Conservation (phyloP, 768 basidiomycete species). For the Sporobolomyces pararoseus region DNA sequence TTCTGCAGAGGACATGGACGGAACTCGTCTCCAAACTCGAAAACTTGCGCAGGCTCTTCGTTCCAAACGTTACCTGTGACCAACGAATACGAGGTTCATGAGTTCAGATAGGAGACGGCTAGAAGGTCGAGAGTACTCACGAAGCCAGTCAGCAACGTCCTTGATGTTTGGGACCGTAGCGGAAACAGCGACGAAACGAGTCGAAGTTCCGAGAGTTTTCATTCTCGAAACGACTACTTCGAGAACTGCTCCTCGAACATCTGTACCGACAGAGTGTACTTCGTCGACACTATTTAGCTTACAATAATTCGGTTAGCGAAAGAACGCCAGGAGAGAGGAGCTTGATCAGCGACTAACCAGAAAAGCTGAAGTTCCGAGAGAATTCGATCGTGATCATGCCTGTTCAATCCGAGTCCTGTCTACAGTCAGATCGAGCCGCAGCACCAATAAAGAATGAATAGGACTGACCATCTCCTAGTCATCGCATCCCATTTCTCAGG, state of each 20-base stretch:
- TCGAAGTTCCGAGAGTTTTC: conserved; percentile 65
- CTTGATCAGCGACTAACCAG: conserved; percentile 18
- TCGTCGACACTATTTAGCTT: conserved; percentile 50
- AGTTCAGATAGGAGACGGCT: neutral
- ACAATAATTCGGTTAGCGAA: neutral
- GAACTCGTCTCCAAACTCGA: conserved; percentile 90
- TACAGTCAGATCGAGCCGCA: conserved; percentile 1
- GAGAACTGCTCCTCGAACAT: conserved; percentile 81
- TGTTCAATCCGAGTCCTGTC: neutral
- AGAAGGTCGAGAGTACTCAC: too few species aligned
- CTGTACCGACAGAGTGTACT: conserved; percentile 82
- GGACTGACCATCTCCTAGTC: conserved; percentile 74
- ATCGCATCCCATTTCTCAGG: conserved; percentile 96
- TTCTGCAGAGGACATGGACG: conserved; percentile 62
- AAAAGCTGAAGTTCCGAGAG: conserved; percentile 71
- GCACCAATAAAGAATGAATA: neutral
- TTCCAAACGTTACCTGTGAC: conserved; percentile 30
- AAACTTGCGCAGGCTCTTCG: conserved; percentile 59
- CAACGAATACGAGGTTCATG: conserved; percentile 19
- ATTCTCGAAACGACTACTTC: conserved; percentile 94
- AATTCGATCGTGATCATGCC: conserved; percentile 64
- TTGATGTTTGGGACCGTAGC: conserved; percentile 90
- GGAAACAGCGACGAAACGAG: conserved; percentile 83
- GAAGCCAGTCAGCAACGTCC: conserved; percentile 87
- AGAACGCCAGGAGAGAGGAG: neutral